These are phyloP conservation scores for Phytophthora vignae DNA, from an alignment of 352 stramenopile genomes.

Conservation along the genomic window DNA sequence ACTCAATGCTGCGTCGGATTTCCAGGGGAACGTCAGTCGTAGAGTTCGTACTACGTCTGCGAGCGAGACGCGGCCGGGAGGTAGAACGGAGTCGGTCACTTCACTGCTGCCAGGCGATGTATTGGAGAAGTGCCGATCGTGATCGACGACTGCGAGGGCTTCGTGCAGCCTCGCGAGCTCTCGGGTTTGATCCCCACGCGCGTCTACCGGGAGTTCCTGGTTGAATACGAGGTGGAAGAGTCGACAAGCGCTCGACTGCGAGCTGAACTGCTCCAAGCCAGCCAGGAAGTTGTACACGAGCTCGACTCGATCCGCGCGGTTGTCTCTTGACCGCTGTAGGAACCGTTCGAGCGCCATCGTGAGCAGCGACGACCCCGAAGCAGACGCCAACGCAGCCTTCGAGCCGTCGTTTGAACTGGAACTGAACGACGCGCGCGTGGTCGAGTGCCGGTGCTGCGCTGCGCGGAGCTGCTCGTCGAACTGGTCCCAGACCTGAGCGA, in stretches of 20 bases:
- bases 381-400: background rate
- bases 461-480: constrained; percentile 62
- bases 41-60: constrained; percentile 57
- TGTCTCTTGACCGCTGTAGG: constrained; percentile 45
- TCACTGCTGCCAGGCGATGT: background rate
- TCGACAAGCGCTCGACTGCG: constrained; percentile 54
- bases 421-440: background rate
- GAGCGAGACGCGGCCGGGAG: constrained; percentile 44
- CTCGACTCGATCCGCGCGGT: constrained; percentile 53
- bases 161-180: constrained; percentile 62
- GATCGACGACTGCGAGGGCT: constrained; percentile 54
- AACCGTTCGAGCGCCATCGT: constrained; percentile 47
- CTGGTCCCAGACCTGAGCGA: constrained; percentile 68
- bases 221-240: constrained; percentile 63
- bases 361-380: constrained; percentile 23
- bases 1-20: constrained; percentile 51
- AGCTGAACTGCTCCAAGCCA: constrained; percentile 52
- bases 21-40: constrained; percentile 68
- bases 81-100: background rate
- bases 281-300: constrained; percentile 68
- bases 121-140: constrained; percentile 47
- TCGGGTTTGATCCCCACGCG: constrained; percentile 48
- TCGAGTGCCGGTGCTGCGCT: constrained; percentile 39
- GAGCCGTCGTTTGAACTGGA: constrained; percentile 2
- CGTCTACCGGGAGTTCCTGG: constrained; percentile 55